Evolutionary conservation across 192 early-diverging fungal genomes (phyloP).

Genomic region (Linnemannia elongata): DNA sequence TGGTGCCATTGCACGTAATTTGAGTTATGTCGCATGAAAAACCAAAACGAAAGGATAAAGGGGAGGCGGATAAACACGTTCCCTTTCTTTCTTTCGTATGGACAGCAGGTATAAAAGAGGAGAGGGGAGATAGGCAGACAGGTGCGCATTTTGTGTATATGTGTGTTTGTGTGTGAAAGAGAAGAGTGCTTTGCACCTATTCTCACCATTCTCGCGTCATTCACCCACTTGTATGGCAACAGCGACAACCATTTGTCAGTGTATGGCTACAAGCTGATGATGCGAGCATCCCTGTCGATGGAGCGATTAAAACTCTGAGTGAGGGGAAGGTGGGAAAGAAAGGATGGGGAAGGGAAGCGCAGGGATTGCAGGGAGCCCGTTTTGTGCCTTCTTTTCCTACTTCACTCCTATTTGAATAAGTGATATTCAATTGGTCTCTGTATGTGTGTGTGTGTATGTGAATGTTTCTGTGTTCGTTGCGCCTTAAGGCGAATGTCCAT

Average conservation of each 20-base stretch:
- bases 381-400: not conserved
- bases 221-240: conserved; percentile 11
- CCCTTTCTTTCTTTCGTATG: not conserved
- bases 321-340: not conserved
- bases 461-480: not conserved
- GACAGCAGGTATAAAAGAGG: not conserved
- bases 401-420: not conserved
- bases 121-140: not conserved
- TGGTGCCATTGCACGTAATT: conserved; percentile 57
- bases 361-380: not conserved
- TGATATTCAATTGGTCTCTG: not conserved
- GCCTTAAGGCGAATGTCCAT: not conserved
- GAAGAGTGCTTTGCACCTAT: not conserved
- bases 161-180: not conserved
- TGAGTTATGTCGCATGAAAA: not conserved
- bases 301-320: not conserved
- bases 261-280: not conserved
- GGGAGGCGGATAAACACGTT: not conserved
- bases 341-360: not conserved
- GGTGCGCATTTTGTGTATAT: not conserved
- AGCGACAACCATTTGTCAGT: not conserved
- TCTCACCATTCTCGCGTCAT: conserved; percentile 46
- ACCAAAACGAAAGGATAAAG: not conserved
- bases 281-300: conserved; percentile 4
- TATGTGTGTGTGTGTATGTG: not conserved